Percentiles rank a stretch among this genome's conserved stretches.
phyloP scores from a whole-genome alignment of 2,329 filamentous ascomycete species.

The Hypoxylon sp. region DNA sequence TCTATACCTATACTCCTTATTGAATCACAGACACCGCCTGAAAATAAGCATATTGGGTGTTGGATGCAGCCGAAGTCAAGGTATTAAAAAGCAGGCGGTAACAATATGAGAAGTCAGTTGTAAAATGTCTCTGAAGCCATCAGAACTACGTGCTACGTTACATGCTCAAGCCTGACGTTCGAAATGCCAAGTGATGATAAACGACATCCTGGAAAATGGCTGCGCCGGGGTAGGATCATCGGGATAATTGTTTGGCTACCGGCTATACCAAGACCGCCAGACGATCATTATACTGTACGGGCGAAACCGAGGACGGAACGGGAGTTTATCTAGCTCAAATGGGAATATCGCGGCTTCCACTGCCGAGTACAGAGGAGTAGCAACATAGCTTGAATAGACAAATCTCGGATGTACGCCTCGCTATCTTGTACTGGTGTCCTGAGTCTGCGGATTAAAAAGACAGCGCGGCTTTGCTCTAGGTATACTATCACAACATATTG shows the following conservation, averaged over 20 bases:
- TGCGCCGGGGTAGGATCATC: conserved; percentile 21
- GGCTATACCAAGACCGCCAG: conserved; percentile 23
- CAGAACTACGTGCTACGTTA: conserved; percentile 2
- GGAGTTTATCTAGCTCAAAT: conserved; percentile 9
- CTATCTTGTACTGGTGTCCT: not conserved
- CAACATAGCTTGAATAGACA: not conserved
- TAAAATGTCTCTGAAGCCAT: not conserved
- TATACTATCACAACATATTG: too few relatives aligned
- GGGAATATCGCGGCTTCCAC: not conserved
- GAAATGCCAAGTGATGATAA: conserved; percentile 1
- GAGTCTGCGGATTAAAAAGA: not conserved
- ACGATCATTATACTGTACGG: conserved; percentile 26
- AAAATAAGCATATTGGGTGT: not conserved
- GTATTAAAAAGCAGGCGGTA: not conserved
- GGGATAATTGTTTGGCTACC: conserved; percentile 25
- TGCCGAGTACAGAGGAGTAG: not conserved
- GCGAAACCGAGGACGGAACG: conserved; percentile 10
- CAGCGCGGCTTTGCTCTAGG: too few relatives aligned
- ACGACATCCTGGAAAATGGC: conserved; percentile 8
- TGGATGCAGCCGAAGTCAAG: not conserved
- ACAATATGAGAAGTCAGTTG: not conserved
- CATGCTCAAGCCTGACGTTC: not conserved
- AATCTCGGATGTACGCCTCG: not conserved
- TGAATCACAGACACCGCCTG: not conserved
- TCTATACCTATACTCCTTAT: not conserved